Base-by-base conservation (phyloP, 176 grass and related monocot genomes). In the Oryza longistaminata region DNA sequence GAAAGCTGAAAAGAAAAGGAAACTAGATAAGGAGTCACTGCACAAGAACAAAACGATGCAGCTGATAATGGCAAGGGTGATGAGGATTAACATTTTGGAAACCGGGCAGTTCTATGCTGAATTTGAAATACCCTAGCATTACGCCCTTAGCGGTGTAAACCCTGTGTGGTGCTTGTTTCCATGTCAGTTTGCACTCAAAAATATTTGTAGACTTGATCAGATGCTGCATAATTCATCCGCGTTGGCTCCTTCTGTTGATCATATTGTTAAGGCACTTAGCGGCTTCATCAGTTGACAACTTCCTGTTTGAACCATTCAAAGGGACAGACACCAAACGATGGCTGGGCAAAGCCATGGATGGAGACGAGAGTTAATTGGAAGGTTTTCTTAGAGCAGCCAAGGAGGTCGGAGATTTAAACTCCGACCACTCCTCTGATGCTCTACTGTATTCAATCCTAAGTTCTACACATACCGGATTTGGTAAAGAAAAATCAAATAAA, bases 1-100 rank as follows among this genome's bases (percentile, higher is more conserved):
- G n/a, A 84, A 92, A 46, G 31, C 82, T 16, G 92, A 85, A 78
- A 92, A 92, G 74, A 94, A 72, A 90, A 90, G 90, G 81, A 92
- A 94, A 70, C 13, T 80, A 78, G 77, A 90, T 75, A 21, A 79
- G 69, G 89, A 87, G 29, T 0, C 80, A 50, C 27, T 5, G 52
- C 80, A 2, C n/a, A 75, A 31, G 43, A 87, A 37, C 73, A 74
- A 74, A 79, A 83, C 6, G 74, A 45, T 72, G 72, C 66, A 77
- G 73, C 44, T 68, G 87, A 70, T 50, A 70, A 65, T 37, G 60
- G 29, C 27, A 69, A 80, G 9, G 39, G 45, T 10, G 53, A 74
- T 0, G 49, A 79, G 0, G 69, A 83, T 74, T 78, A 83, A 7
- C 5, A 44, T 77, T 46, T 35, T 34, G 66, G 70, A 22, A 48